Conservation (phyloP, 352 stramenopile genomes). For the Globisporangium heterothallicum region DNA sequence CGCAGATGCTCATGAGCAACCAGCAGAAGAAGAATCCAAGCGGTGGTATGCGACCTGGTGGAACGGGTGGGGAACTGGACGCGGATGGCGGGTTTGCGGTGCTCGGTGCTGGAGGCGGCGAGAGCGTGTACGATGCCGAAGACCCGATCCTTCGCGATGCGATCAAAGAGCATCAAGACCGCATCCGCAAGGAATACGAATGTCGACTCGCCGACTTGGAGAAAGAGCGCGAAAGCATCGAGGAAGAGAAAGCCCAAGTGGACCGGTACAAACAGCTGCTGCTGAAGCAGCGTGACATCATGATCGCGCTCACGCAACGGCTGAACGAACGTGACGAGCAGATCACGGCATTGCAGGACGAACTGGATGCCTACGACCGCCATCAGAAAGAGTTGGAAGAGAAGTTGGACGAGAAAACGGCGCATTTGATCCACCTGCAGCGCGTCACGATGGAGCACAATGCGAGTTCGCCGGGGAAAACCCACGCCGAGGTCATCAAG, state of each 20-base stretch:
- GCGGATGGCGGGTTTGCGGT: constrained; percentile 6
- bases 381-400: constrained; percentile 92
- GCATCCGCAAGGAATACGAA: constrained; percentile 90
- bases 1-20: constrained; percentile 90
- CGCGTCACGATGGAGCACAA: constrained; percentile 87
- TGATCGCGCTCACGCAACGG: constrained; percentile 94
- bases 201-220: constrained; percentile 89
- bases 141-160: constrained; percentile 75
- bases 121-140: constrained; percentile 42
- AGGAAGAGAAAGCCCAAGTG: constrained; percentile 93
- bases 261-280: constrained; percentile 95
- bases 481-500: constrained; percentile 50
- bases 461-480: constrained; percentile 57
- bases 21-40: constrained; percentile 29
- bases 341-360: constrained; percentile 93
- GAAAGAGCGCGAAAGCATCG: constrained; percentile 91
- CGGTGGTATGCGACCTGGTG: constrained; percentile 2
- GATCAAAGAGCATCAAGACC: constrained; percentile 88
- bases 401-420: constrained; percentile 93
- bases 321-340: constrained; percentile 95
- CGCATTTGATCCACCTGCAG: constrained; percentile 91
- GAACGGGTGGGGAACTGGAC: constrained; percentile 9
- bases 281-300: constrained; percentile 96
- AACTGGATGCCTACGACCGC: constrained; percentile 91
- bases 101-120: constrained; percentile 15